These are phyloP conservation scores for Scheffersomyces titani DNA, from an alignment of 1,139 yeast genomes.

Conservation along the genomic window DNA sequence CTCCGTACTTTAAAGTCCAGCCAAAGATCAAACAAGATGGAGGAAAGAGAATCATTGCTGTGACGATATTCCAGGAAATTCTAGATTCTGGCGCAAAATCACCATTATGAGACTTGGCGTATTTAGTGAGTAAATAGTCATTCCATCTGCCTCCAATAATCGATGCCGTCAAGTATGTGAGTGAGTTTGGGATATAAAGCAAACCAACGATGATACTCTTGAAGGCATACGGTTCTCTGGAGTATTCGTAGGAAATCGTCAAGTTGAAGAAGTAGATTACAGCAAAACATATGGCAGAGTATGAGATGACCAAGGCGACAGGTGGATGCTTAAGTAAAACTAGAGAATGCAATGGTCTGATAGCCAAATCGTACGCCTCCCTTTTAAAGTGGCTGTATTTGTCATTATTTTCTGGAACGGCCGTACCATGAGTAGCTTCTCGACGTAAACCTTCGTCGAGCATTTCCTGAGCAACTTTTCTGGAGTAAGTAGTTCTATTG, in stretches of 20 bases:
- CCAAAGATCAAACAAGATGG: constrained; percentile 74
- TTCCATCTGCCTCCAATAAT: constrained; percentile 80
- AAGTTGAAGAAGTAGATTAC: constrained; percentile 73
- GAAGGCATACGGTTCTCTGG: constrained; percentile 70
- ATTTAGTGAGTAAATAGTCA: constrained; percentile 58
- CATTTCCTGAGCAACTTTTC: constrained; percentile 25
- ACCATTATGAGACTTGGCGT: constrained; percentile 61
- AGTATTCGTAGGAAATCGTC: constrained; percentile 66
- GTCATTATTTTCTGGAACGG: not conserved
- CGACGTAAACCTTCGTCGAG: constrained; percentile 23
- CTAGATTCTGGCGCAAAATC: constrained; percentile 75
- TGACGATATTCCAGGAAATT: constrained; percentile 69
- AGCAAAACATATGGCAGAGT: constrained; percentile 69
- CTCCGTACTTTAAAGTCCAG: constrained; percentile 70
- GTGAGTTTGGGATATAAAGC: constrained; percentile 80
- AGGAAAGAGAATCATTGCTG: constrained; percentile 64
- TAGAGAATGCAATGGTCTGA: constrained; percentile 53
- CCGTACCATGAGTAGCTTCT: not conserved
- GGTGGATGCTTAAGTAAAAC: constrained; percentile 69
- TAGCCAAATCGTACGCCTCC: constrained; percentile 39
- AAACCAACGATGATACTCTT: constrained; percentile 67
- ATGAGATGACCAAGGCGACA: constrained; percentile 61
- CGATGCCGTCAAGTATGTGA: constrained; percentile 73
- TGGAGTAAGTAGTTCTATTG: constrained; percentile 35
- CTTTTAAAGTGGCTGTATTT: constrained; percentile 10